A percentile compares a stretch with the other conserved stretches of the same genome.
phyloP scores from a whole-genome alignment of 305 asterid genomes.

The Lippia alba region DNA sequence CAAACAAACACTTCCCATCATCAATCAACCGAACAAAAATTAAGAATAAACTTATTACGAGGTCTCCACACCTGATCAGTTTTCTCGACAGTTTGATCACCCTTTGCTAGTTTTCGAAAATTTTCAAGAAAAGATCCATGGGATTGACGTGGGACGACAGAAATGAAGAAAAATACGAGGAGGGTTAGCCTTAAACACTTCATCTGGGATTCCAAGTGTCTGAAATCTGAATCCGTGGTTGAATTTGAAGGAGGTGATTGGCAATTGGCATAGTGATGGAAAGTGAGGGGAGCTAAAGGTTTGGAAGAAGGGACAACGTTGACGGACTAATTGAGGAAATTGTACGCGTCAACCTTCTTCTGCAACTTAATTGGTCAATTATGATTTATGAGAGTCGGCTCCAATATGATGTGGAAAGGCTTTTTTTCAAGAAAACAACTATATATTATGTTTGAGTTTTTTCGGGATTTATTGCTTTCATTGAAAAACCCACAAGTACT shows the following conservation, averaged over 20 bases:
- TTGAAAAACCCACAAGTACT: no score
- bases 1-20: slow-evolving; percentile 26
- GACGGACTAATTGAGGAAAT: slow-evolving; percentile 42
- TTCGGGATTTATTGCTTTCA: no score
- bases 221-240: slow-evolving; percentile 20
- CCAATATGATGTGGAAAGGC: background rate
- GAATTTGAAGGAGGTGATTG: slow-evolving; percentile 1
- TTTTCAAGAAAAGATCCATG: slow-evolving; percentile 36
- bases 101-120: slow-evolving; percentile 31
- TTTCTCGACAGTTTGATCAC: slow-evolving; percentile 13
- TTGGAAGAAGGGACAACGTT: slow-evolving; percentile 24
- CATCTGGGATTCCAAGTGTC: slow-evolving; percentile 33
- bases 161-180: slow-evolving; percentile 40
- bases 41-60: background rate
- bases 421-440: background rate
- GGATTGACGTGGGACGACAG: slow-evolving; percentile 37
- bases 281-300: slow-evolving; percentile 4
- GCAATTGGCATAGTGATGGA: slow-evolving; percentile 29
- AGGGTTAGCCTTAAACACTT: slow-evolving; percentile 33
- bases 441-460: no score
- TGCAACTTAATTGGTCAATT: background rate
- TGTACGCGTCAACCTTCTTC: slow-evolving; percentile 1
- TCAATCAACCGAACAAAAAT: slow-evolving; percentile 2
- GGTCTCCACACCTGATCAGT: slow-evolving; percentile 33
- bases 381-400: background rate